A percentile compares a stretch with the other conserved stretches of the same genome.
Evolutionary conservation across 129 eudicot species (phyloP).

Genomic region (Centrapalus pauciflorus): DNA sequence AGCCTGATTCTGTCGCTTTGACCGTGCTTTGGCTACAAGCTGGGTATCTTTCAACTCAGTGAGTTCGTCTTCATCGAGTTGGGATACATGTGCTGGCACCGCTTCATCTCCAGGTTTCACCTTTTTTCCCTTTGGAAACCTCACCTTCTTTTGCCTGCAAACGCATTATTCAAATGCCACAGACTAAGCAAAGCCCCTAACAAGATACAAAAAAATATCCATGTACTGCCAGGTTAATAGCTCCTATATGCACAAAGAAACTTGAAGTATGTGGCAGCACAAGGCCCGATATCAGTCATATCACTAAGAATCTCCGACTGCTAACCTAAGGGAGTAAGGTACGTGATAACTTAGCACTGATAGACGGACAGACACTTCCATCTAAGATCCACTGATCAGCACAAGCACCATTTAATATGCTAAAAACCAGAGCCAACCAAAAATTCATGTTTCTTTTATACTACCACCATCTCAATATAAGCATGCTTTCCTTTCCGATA

Average conservation of each 20-base stretch:
- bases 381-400: neutral
- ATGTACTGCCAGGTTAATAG: no score
- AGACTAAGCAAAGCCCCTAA: neutral
- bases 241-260: neutral
- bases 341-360: neutral
- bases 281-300: neutral
- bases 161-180: constrained; percentile 6
- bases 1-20: constrained; percentile 35
- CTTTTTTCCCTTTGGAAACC: constrained; percentile 87
- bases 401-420: neutral
- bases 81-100: constrained; percentile 8
- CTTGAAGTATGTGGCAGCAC: neutral
- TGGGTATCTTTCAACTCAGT: constrained; percentile 35
- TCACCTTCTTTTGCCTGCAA: constrained; percentile 59
- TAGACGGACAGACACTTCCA: neutral
- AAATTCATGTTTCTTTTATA: neutral
- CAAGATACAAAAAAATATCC: no score
- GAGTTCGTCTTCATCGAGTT: constrained; percentile 34
- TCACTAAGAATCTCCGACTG: neutral
- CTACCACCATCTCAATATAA: neutral
- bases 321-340: neutral
- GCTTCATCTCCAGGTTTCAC: constrained; percentile 47
- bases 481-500: neutral
- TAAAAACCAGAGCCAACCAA: neutral
- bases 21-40: constrained; percentile 59